Evolutionary conservation across 1,139 yeast genomes (phyloP).

Genomic region (Scheffersomyces cryptocercus): DNA sequence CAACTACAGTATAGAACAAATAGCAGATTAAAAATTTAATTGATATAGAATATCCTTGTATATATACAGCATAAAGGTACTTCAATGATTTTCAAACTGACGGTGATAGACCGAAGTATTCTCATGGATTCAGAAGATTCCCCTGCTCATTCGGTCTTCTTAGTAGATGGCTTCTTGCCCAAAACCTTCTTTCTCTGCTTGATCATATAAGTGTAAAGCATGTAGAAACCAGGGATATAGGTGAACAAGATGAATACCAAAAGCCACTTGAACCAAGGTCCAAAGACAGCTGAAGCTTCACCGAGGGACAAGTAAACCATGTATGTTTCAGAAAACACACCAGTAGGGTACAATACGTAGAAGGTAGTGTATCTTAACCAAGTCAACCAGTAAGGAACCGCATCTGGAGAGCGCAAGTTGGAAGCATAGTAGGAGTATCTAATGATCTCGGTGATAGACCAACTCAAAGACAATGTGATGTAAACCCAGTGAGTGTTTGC

Average conservation of each 20-base stretch:
- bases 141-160: conserved; percentile 16
- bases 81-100: conserved; percentile 1
- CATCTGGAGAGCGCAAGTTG: conserved; percentile 54
- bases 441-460: conserved; percentile 89
- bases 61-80: not conserved
- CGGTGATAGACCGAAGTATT: not conserved
- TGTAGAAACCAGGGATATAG: conserved; percentile 85
- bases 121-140: not conserved
- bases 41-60: not conserved
- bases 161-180: conserved; percentile 29
- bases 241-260: conserved; percentile 60
- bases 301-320: conserved; percentile 69
- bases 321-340: conserved; percentile 80
- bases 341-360: conserved; percentile 82
- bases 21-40: too few relatives aligned
- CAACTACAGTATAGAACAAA: too few relatives aligned
- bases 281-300: conserved; percentile 56
- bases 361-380: conserved; percentile 84
- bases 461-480: conserved; percentile 70
- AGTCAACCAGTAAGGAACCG: conserved; percentile 63
- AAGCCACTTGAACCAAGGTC: conserved; percentile 53
- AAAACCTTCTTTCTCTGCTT: conserved; percentile 77
- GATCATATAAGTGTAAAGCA: conserved; percentile 85
- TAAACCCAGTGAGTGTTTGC: conserved; percentile 64
- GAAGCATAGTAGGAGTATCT: conserved; percentile 85